Percentiles rank a stretch among this genome's conserved stretches.
Evolutionary conservation across 805 yeast genomes (phyloP).

Genomic region (Nakazawaea sp.): DNA sequence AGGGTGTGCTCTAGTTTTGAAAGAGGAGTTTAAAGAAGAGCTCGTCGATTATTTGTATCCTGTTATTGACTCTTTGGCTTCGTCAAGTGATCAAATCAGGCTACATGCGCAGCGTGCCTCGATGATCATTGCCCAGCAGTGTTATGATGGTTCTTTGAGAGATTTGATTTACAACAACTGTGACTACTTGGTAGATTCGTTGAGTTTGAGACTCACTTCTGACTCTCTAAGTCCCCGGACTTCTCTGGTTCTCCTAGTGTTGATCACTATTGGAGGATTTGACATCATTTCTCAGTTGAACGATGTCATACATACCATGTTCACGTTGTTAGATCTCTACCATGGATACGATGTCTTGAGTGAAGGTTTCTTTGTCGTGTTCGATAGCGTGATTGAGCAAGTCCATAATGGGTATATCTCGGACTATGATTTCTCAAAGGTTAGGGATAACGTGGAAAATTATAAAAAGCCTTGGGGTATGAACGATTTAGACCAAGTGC

Average conservation of each 20-base stretch:
- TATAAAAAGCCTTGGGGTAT: slow-evolving; percentile 56
- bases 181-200: slow-evolving; percentile 75
- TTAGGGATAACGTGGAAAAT: slow-evolving; percentile 8
- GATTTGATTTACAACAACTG: slow-evolving; percentile 56
- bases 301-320: slow-evolving; percentile 70
- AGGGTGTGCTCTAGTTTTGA: slow-evolving; percentile 22
- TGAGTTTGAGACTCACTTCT: slow-evolving; percentile 64
- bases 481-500: slow-evolving; percentile 33
- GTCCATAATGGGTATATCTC: slow-evolving; percentile 29
- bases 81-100: slow-evolving; percentile 36
- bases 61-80: slow-evolving; percentile 66
- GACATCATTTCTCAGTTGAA: slow-evolving; percentile 55
- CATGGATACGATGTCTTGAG: slow-evolving; percentile 75
- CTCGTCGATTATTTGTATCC: slow-evolving; percentile 70
- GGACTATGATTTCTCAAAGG: slow-evolving; percentile 19
- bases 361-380: slow-evolving; percentile 67
- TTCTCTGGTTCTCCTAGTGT: slow-evolving; percentile 59
- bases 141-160: slow-evolving; percentile 52
- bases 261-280: slow-evolving; percentile 66
- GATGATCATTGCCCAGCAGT: slow-evolving; percentile 37
- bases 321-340: slow-evolving; percentile 72
- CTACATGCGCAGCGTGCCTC: slow-evolving; percentile 48
- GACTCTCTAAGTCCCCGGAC: slow-evolving; percentile 71
- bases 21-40: slow-evolving; percentile 40
- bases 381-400: slow-evolving; percentile 51